Conservation (phyloP, 257 asterid species). For the Linaria vulgaris region DNA sequence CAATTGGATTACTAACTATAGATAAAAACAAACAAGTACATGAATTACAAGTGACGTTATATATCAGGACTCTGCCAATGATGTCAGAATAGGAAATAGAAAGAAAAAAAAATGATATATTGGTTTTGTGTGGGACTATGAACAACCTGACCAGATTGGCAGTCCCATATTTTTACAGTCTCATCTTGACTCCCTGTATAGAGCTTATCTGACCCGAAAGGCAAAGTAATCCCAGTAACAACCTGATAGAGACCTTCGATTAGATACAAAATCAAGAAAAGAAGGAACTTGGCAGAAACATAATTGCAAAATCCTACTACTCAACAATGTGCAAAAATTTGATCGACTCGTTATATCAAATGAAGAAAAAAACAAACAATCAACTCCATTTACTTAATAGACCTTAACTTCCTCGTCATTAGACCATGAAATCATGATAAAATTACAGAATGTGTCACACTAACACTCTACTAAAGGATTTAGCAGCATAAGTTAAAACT, state of each 20-base stretch:
- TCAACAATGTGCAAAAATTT: conserved; percentile 6
- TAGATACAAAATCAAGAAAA: conserved; percentile 14
- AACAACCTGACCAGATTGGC: conserved; percentile 95
- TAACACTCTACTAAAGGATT: too few relatives aligned
- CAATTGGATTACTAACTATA: background rate
- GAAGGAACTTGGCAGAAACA: background rate
- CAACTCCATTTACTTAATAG: background rate
- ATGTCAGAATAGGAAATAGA: background rate
- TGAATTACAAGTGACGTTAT: background rate
- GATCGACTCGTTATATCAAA: conserved; percentile 5
- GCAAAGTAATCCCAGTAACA: conserved; percentile 84
- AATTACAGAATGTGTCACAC: background rate
- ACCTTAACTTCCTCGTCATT: background rate
- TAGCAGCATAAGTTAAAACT: background rate
- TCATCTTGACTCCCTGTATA: conserved; percentile 91
- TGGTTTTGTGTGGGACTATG: background rate
- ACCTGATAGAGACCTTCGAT: conserved; percentile 45
- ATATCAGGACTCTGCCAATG: background rate
- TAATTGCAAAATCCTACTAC: background rate
- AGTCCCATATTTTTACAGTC: conserved; percentile 92
- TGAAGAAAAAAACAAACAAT: conserved; percentile 13
- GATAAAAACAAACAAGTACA: background rate
- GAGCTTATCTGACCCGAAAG: conserved; percentile 89
- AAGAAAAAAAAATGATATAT: background rate
- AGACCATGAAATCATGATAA: conserved; percentile 21